Conservation (phyloP, 1,284 basidiomycete species). For the Rhodotorula sp. region DNA sequence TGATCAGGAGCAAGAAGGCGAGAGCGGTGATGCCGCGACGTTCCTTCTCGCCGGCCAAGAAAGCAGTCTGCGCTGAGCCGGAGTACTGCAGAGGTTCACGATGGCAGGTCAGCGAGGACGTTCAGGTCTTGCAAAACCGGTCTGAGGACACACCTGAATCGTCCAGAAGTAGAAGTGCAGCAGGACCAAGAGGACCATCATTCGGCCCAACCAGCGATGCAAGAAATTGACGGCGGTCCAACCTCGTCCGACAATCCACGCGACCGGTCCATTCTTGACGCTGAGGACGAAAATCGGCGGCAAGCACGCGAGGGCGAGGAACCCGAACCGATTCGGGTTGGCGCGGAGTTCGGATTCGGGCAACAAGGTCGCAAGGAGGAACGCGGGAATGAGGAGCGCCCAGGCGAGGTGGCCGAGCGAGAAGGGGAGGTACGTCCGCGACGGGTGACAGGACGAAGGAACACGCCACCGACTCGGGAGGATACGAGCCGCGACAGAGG, state of each 20-base stretch:
- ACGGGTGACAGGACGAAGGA: slow-evolving; percentile 4
- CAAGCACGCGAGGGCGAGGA: slow-evolving; percentile 33
- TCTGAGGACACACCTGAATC: slow-evolving; percentile 18
- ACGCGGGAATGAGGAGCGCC: slow-evolving; percentile 27
- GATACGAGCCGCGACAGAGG: slow-evolving; percentile 9
- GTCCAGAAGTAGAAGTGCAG: slow-evolving; percentile 36
- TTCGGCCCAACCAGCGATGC: slow-evolving; percentile 32
- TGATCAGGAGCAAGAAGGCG: slow-evolving; percentile 34
- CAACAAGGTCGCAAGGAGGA: slow-evolving; percentile 32
- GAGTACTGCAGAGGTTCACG: slow-evolving; percentile 18
- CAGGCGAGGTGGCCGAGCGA: slow-evolving; percentile 16
- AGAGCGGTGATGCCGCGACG: slow-evolving; percentile 28
- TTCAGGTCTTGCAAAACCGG: background rate
- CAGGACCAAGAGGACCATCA: slow-evolving; percentile 22
- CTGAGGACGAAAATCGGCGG: slow-evolving; percentile 30
- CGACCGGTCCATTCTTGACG: slow-evolving; percentile 27
- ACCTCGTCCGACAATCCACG: slow-evolving; percentile 16
- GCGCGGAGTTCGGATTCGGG: slow-evolving; percentile 28
- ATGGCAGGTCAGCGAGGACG: background rate
- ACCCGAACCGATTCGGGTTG: slow-evolving; percentile 39
- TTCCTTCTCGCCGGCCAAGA: slow-evolving; percentile 27
- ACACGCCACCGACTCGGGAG: background rate
- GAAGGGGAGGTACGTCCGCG: slow-evolving; percentile 8
- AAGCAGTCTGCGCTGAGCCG: slow-evolving; percentile 10
- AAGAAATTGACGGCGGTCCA: slow-evolving; percentile 32